A percentile compares a stretch with the other conserved stretches of the same genome.
phyloP scores from a whole-genome alignment of 495 filamentous ascomycete genomes.

The Chaetomium tenue region DNA sequence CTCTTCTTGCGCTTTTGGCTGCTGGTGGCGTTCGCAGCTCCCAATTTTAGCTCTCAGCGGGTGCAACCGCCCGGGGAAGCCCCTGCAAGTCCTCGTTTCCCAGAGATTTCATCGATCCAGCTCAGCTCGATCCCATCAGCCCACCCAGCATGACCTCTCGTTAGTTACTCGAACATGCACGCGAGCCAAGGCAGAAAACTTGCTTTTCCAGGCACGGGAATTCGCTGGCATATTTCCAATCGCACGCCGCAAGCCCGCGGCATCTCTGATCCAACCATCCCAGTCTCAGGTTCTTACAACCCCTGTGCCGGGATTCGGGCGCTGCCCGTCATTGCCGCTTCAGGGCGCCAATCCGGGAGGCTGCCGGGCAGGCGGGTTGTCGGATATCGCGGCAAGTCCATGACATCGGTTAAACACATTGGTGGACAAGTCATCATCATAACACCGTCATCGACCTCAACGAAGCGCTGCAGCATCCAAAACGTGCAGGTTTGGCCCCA shows the following conservation, averaged over 20 bases:
- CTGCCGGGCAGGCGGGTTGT: background rate
- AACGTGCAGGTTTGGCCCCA: background rate
- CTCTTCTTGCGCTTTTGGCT: background rate
- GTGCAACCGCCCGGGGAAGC: background rate
- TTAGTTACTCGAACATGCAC: background rate
- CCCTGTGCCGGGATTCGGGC: background rate
- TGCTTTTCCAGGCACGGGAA: background rate
- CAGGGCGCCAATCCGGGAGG: background rate
- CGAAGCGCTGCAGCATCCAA: background rate
- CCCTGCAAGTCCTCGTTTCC: constrained; percentile 9
- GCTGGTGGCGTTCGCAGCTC: background rate
- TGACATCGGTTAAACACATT: background rate
- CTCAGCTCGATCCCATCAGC: background rate
- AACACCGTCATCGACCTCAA: background rate
- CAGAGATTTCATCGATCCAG: background rate
- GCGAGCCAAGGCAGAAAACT: background rate
- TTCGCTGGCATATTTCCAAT: background rate
- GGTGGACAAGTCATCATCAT: background rate
- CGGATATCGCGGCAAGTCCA: background rate
- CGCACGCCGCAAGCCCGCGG: background rate
- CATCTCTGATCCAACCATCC: constrained; percentile 1
- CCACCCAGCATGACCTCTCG: too few relatives aligned
- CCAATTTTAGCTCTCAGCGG: background rate
- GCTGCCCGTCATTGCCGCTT: background rate
- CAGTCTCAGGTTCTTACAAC: background rate